Evolutionary conservation across 2,329 filamentous ascomycete genomes (phyloP).

Genomic region (Cladosporium oxysporum): DNA sequence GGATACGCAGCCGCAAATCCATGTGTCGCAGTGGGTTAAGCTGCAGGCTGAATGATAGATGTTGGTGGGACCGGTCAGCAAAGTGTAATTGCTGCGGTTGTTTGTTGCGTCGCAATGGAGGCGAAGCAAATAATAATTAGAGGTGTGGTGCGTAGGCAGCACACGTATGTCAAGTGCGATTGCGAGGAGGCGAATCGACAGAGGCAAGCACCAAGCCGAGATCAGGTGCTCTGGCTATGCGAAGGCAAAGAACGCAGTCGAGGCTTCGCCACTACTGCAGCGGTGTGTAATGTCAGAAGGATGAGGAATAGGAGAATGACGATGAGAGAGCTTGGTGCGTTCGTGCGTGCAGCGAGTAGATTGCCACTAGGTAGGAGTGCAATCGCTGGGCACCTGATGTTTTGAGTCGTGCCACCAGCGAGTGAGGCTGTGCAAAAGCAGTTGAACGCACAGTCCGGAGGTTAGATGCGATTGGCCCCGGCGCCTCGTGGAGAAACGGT

Average conservation of each 20-base stretch:
- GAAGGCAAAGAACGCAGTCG: neutral
- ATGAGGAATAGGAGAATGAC: slow-evolving; percentile 1
- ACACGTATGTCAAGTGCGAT: neutral
- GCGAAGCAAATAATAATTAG: slow-evolving; percentile 8
- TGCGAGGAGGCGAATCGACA: slow-evolving; percentile 1
- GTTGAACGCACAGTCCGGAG: slow-evolving; percentile 10
- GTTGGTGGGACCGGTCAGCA: slow-evolving; percentile 10
- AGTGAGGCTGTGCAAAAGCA: slow-evolving; percentile 14
- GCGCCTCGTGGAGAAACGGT: slow-evolving; percentile 9
- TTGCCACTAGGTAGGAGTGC: neutral
- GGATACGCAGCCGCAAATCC: slow-evolving; percentile 4
- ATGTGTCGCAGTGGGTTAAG: neutral
- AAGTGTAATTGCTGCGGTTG: neutral
- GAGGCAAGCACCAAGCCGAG: neutral
- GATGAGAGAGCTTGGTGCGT: neutral
- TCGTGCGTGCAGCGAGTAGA: neutral
- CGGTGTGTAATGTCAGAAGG: neutral
- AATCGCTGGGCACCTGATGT: neutral
- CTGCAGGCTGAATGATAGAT: slow-evolving; percentile 6
- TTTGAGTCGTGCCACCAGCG: neutral
- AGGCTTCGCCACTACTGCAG: neutral
- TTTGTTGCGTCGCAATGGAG: slow-evolving; percentile 1
- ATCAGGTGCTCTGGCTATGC: neutral
- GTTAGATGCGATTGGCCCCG: neutral
- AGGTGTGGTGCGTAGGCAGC: neutral